Evolutionary conservation across 1,139 yeast genomes (phyloP), one percentile per base, ranked within the genome.

Genomic region (Protomyces gravidus): DNA sequence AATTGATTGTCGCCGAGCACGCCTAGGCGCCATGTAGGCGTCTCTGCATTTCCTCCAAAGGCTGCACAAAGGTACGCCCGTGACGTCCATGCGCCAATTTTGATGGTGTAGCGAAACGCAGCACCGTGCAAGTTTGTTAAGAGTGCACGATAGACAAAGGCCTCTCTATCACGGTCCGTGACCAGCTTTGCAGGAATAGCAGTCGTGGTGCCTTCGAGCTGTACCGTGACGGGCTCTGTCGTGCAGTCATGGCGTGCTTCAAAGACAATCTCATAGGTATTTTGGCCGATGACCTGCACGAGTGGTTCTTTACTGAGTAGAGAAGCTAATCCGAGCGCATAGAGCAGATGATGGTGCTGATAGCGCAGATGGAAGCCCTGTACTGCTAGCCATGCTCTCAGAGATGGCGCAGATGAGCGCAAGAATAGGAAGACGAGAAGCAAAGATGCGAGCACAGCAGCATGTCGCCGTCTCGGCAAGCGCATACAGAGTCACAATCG

Each of bases 1-100:
- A 53, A 53, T 46, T 53, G 58, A 28, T 53, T 53, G 39, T 53
- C 58, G 32, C 58, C 58, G 21, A 53, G 23, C n/a, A 53, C 51
- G 27, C 58, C 58, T n/a, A 53, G 27, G 11, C 26, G 47, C 19
- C 47, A 19, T 7, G 46, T 32, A 4, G 13, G n/a, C 6, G 50
- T 27, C 19, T 15, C 17, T 9, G 15, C 13, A 7, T 32, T 33
- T 5, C 28, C 26, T 13, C 25, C 39, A 23, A 46, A 33, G 13
- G 27, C 17, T n/a, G 25, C 11, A 6, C 36, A 32, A 4, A 21
- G 23, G 21, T 46, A 53, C 2, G n/a, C 9, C 7, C 9, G n/a
- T 5, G 58, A 53, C 5, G 9, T 6, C 58, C 58, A 53, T 5
- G 45, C 19, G 2, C 58, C 58, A 23, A 45, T 36, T n/a, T 45